Conservation (phyloP, 208 protist genomes). For the Tritrichomonas musculus region DNA sequence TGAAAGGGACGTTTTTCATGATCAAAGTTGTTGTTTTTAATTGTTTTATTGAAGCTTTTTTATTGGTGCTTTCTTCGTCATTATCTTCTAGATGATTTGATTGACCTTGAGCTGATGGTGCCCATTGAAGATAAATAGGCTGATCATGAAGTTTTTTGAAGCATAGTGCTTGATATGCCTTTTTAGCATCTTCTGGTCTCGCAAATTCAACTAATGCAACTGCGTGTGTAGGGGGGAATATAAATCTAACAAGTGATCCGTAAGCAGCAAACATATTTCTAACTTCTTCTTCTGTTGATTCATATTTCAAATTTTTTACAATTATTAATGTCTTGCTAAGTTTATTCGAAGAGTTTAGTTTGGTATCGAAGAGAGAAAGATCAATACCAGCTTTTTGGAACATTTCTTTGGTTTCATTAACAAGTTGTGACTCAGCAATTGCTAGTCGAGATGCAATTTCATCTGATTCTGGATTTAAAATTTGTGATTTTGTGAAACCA, state of each 20-base stretch:
- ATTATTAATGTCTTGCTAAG: background rate
- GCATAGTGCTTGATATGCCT: background rate
- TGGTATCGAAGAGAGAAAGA: too few species aligned
- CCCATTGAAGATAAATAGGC: background rate
- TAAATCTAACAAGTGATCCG: background rate
- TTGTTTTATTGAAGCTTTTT: background rate
- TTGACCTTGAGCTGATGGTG: background rate
- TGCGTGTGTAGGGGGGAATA: background rate
- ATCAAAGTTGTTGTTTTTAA: slow-evolving; percentile 9
- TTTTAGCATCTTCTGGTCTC: background rate
- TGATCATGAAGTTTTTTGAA: background rate
- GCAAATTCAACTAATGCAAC: slow-evolving; percentile 9
- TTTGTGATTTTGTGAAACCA: background rate
- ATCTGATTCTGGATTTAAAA: slow-evolving; percentile 14
- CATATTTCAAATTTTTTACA: background rate
- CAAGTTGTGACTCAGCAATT: background rate
- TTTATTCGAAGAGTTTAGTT: too few species aligned
- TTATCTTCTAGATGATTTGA: background rate
- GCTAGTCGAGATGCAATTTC: background rate
- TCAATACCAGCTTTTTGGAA: background rate
- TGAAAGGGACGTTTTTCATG: background rate
- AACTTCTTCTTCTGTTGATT: slow-evolving; percentile 10
- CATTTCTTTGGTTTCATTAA: slow-evolving; percentile 5
- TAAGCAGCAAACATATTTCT: background rate
- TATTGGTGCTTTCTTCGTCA: background rate